Evolutionary conservation across 805 yeast species (phyloP).

Genomic region (Diddensiella transvaalensis): DNA sequence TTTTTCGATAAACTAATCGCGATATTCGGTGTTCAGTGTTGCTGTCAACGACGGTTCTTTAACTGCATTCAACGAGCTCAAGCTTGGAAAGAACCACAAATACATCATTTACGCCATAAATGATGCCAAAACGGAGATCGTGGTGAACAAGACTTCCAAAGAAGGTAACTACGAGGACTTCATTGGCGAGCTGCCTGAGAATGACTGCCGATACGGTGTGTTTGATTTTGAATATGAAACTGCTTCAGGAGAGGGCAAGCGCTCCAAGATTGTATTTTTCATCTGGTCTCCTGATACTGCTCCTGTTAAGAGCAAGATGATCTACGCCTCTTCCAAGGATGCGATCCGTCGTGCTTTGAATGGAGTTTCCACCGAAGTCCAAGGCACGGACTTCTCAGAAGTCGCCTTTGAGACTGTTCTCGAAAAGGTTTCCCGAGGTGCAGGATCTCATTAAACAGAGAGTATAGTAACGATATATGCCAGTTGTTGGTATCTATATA

Average conservation of each 20-base stretch:
- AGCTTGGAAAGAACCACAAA: slow-evolving; percentile 77
- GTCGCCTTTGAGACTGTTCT: slow-evolving; percentile 91
- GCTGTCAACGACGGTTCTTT: slow-evolving; percentile 88
- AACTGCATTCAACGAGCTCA: slow-evolving; percentile 91
- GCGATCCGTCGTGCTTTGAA: slow-evolving; percentile 96
- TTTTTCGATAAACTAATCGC: not conserved
- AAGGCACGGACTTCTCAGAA: slow-evolving; percentile 97
- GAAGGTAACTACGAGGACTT: slow-evolving; percentile 78
- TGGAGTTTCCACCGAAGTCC: slow-evolving; percentile 91
- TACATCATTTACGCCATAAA: slow-evolving; percentile 78
- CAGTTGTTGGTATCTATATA: not conserved
- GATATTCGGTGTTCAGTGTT: slow-evolving; percentile 45
- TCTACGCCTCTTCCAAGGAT: slow-evolving; percentile 96
- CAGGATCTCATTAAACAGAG: slow-evolving; percentile 45
- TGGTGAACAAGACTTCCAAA: slow-evolving; percentile 79
- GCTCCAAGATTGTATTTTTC: slow-evolving; percentile 66
- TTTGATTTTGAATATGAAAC: slow-evolving; percentile 96
- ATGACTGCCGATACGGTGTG: slow-evolving; percentile 93
- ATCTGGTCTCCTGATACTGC: slow-evolving; percentile 99
- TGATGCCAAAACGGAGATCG: slow-evolving; percentile 83
- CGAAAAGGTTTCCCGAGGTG: slow-evolving; percentile 83
- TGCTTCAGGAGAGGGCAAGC: slow-evolving; percentile 88
- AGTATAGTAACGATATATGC: not conserved
- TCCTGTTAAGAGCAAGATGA: slow-evolving; percentile 90
- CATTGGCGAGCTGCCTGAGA: slow-evolving; percentile 86